Base-by-base conservation (phyloP, 805 yeast species). In the Saccharomyces jurei region DNA sequence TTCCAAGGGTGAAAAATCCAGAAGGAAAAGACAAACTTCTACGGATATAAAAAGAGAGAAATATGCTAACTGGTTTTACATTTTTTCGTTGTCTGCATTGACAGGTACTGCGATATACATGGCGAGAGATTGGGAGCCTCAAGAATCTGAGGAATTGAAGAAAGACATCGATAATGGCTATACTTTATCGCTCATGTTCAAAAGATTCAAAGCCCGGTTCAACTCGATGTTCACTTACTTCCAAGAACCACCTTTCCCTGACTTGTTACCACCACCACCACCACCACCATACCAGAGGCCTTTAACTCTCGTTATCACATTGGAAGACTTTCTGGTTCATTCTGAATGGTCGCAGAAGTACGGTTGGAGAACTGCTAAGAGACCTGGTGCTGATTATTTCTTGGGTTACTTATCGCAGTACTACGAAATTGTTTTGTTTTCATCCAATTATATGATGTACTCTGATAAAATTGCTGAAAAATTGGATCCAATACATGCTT, bases 301-400 rank as follows among this genome's bases (percentile, higher is more conserved):
- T 32, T 73, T 87, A 68, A 94, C 99, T 2, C 77, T 94, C 60
- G 97, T 94, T 6, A 71, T 94, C 63, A 84, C 88, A 30, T 79
- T 94, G 65, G 99, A 94, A 64, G 99, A 94, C 66, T 75, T 94
- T 56, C 79, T 94, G 67, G 82, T 92, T 54, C 97, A 94, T 70
- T 84, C 96, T 44, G 88, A 86, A 58, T 94, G 99, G 99, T 81
- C 88, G 54, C 82, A 89, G 61, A 83, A 88, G 71, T 79, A 82
- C 68, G 99, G 99, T 53, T 94, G 99, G 99, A 85, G 94, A 75
- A 92, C 97, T 14, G 98, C 96, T 30, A 94, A 94, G 78, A 89
- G 99, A 76, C 98, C 99, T 32, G 99, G 99, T 58, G 84, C 89
- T 57, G 99, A 95, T 72, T 94, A 94, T 77, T 94, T 94, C 74